A percentile compares a stretch with the other conserved stretches of the same genome.
These are phyloP conservation scores for Aspergillus conjunctus DNA, from an alignment of 495 filamentous ascomycete species.

Conservation along the genomic window DNA sequence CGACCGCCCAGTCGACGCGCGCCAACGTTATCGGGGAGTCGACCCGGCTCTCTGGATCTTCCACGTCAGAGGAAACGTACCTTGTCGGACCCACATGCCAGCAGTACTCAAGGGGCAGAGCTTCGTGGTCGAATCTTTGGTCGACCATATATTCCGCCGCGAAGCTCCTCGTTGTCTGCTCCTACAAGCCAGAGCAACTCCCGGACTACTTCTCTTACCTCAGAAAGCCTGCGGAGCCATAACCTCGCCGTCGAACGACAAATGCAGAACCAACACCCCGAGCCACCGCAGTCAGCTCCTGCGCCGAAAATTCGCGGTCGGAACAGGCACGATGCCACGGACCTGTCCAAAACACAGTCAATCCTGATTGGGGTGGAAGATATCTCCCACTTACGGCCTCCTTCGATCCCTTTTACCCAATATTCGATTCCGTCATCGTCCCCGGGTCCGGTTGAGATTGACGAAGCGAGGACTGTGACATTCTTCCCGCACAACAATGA, in stretches of 20 bases:
- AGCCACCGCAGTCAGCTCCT: conserved; percentile 27
- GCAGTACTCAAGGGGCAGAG: conserved; percentile 26
- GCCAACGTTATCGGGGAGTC: conserved; percentile 35
- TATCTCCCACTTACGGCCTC: conserved; percentile 42
- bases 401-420: conserved; percentile 48
- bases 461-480: conserved; percentile 78
- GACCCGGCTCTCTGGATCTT: conserved; percentile 37
- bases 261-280: conserved; percentile 27
- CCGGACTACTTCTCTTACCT: conserved; percentile 64
- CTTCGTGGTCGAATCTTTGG: conserved; percentile 31
- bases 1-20: conserved; percentile 38
- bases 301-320: background rate
- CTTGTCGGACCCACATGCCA: conserved; percentile 42
- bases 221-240: conserved; percentile 65
- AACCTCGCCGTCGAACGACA: conserved; percentile 44
- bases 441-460: conserved; percentile 54
- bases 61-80: conserved; percentile 38
- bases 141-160: conserved; percentile 60
- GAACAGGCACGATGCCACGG: conserved; percentile 18
- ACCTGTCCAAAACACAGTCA: conserved; percentile 30
- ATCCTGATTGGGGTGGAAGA: conserved; percentile 40
- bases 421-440: conserved; percentile 54
- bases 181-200: conserved; percentile 70
- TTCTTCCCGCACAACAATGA: conserved; percentile 88
- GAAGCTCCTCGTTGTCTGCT: conserved; percentile 69